phyloP scores from a whole-genome alignment of 257 asterid genomes.

The Solanum chaucha region DNA sequence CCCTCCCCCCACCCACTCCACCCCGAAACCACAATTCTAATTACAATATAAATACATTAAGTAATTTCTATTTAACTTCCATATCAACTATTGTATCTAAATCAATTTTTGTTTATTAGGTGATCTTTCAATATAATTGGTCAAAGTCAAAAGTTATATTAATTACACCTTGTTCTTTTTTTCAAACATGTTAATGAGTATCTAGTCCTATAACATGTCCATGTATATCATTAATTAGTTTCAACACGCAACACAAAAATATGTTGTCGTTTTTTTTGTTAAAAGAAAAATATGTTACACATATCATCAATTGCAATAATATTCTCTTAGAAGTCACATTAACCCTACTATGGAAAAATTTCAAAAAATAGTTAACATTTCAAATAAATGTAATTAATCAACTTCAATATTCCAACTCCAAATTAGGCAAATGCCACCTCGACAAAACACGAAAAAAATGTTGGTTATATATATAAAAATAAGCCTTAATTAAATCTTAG shows the following conservation, averaged over 20 bases:
- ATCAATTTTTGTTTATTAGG: not conserved
- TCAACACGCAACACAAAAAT: not conserved
- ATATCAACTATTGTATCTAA: not conserved
- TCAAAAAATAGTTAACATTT: too few species aligned
- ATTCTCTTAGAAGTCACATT: too few species aligned
- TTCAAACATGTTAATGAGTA: not conserved
- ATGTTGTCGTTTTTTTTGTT: too few species aligned
- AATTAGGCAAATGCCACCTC: not conserved
- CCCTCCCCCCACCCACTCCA: too few species aligned
- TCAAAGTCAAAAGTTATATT: not conserved
- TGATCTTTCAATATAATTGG: not conserved
- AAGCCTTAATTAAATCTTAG: not conserved
- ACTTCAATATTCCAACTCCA: not conserved
- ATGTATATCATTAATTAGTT: not conserved
- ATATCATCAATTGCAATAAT: not conserved
- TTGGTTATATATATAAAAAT: not conserved
- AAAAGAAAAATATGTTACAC: too few species aligned
- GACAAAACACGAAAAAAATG: too few species aligned
- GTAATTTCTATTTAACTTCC: not conserved
- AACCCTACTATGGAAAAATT: too few species aligned
- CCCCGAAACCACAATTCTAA: not conserved
- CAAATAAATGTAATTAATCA: too few species aligned
- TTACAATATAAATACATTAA: not conserved
- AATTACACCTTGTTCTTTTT: not conserved
- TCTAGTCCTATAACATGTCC: not conserved